These are phyloP conservation scores for Yamadazyma spencermartinsiae DNA, from an alignment of 1,139 yeast species.

Conservation along the genomic window DNA sequence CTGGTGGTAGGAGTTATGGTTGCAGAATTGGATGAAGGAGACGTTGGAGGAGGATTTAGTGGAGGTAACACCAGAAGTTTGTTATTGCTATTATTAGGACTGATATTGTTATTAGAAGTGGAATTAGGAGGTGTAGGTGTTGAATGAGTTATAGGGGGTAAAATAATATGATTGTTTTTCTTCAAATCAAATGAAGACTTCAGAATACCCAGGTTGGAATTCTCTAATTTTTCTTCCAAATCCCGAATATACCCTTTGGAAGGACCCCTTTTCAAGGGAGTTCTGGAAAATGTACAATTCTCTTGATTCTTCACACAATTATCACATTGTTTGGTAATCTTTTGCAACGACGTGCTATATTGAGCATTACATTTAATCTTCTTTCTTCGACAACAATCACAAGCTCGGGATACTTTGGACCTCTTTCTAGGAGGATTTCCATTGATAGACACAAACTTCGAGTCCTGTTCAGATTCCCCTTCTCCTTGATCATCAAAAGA, in stretches of 20 bases:
- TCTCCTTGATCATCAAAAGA: not conserved
- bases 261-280: conserved; percentile 77
- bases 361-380: conserved; percentile 65
- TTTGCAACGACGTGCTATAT: conserved; percentile 40
- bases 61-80: conserved; percentile 3
- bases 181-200: not conserved
- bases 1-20: conserved; percentile 17
- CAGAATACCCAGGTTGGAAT: conserved; percentile 1
- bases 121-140: not conserved
- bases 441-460: conserved; percentile 4
- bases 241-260: conserved; percentile 63
- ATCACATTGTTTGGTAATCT: conserved; percentile 52
- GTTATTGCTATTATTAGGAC: not conserved
- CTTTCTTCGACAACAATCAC: conserved; percentile 67
- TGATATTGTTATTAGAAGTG: conserved; percentile 5
- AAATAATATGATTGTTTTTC: conserved; percentile 9
- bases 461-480: not conserved
- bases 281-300: conserved; percentile 61
- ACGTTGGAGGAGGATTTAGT: conserved; percentile 9
- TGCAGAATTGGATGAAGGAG: conserved; percentile 10
- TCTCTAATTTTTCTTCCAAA: conserved; percentile 31
- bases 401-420: conserved; percentile 68
- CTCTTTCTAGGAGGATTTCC: conserved; percentile 46
- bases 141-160: conserved; percentile 13
- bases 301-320: conserved; percentile 58